Percentiles rank a stretch among this genome's conserved stretches.
Conservation (phyloP, 2,329 filamentous ascomycete species). For the Diaporthe citriasiana region DNA sequence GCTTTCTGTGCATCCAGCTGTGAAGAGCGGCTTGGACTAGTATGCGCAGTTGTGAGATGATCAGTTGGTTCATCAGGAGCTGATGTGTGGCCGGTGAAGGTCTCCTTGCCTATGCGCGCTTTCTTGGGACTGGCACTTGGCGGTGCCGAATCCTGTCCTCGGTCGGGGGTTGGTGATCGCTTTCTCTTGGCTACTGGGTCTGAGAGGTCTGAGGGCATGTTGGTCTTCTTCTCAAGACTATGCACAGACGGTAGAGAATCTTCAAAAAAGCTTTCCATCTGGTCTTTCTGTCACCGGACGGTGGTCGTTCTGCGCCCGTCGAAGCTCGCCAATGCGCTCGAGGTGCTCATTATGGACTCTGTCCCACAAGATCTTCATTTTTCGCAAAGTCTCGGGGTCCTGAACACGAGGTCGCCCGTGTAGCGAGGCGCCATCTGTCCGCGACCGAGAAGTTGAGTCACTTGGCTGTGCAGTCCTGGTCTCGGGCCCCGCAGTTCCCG, state of each 20-base stretch:
- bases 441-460: not conserved
- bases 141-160: slow-evolving; percentile 1
- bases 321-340: not conserved
- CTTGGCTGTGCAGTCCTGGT: not conserved
- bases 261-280: slow-evolving; percentile 1
- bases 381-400: not conserved
- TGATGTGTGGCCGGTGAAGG: not conserved
- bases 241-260: slow-evolving; percentile 4
- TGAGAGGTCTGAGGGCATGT: not conserved
- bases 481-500: not conserved
- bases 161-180: slow-evolving; percentile 3
- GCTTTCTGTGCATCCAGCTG: not conserved
- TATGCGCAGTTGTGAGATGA: not conserved
- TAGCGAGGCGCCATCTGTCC: not conserved
- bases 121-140: slow-evolving; percentile 10
- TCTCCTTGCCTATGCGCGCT: slow-evolving; percentile 4
- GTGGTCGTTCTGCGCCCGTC: not conserved
- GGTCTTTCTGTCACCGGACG: not conserved
- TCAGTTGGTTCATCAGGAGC: slow-evolving; percentile 5
- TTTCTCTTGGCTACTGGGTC: not conserved
- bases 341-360: not conserved
- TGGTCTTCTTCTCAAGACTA: not conserved
- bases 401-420: not conserved
- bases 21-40: slow-evolving; percentile 3
- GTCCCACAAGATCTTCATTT: slow-evolving; percentile 1